Evolutionary conservation across 768 basidiomycete genomes (phyloP).

Genomic region (Dentipellis fragilis): DNA sequence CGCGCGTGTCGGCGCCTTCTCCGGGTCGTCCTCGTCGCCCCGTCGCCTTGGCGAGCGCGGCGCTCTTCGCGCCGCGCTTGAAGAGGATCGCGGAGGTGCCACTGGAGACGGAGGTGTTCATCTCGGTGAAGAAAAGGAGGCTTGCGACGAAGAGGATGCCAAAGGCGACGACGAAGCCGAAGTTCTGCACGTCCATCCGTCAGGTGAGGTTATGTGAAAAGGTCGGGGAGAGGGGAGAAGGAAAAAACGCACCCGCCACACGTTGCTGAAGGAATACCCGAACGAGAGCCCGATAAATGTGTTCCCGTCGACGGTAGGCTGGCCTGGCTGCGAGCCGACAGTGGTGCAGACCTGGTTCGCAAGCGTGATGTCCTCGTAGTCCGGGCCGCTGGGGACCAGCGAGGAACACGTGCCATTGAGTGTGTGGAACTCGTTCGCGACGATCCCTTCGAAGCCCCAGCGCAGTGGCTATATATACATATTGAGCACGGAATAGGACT

Average conservation of each 20-base stretch:
- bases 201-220: neutral
- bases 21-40: neutral
- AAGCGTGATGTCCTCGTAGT: conserved; percentile 45
- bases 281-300: conserved; percentile 38
- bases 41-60: conserved; percentile 4
- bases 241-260: conserved; percentile 35
- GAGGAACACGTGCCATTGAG: conserved; percentile 50
- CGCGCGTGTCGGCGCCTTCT: neutral
- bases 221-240: neutral
- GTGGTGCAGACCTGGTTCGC: conserved; percentile 71
- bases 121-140: conserved; percentile 53
- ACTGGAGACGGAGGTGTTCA: conserved; percentile 27
- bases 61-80: conserved; percentile 42
- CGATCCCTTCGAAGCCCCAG: conserved; percentile 66
- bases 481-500: too few relatives aligned
- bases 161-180: conserved; percentile 63
- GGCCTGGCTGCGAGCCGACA: conserved; percentile 54
- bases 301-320: conserved; percentile 50
- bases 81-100: conserved; percentile 46
- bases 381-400: conserved; percentile 52
- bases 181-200: conserved; percentile 31
- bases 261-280: conserved; percentile 31
- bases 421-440: conserved; percentile 76
- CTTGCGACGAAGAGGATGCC: conserved; percentile 43
- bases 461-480: conserved; percentile 43